A percentile compares a stretch with the other conserved stretches of the same genome.
Conservation (phyloP, 768 basidiomycete genomes). For the Trametes coccinea region DNA sequence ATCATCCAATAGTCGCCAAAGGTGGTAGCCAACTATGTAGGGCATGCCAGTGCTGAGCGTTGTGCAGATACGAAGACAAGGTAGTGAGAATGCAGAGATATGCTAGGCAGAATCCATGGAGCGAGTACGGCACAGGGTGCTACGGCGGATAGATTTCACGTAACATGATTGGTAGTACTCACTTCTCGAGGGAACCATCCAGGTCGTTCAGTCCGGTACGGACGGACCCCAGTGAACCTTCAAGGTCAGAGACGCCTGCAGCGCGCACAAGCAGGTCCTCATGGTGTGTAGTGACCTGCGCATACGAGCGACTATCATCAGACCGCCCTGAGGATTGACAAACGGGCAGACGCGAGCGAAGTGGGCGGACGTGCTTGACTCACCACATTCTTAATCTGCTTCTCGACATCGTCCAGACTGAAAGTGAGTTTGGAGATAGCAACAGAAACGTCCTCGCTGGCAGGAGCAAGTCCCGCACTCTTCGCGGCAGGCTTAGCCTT, state of each 20-base stretch:
- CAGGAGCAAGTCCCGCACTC: conserved; percentile 47
- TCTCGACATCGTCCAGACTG: conserved; percentile 89
- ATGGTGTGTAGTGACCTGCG: conserved; percentile 79
- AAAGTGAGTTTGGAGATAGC: conserved; percentile 86
- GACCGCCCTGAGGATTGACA: too few species aligned
- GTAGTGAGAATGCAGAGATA: too few species aligned
- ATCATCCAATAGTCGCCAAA: too few species aligned
- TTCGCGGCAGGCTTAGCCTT: conserved; percentile 37
- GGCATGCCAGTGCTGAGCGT: too few species aligned
- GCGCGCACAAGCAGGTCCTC: conserved; percentile 81
- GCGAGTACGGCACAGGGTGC: too few species aligned
- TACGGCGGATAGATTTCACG: not conserved
- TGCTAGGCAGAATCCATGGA: too few species aligned
- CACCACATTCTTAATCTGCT: conserved; percentile 85
- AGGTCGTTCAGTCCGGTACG: conserved; percentile 72
- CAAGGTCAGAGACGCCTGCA: conserved; percentile 69
- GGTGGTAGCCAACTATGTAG: too few species aligned
- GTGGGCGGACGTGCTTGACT: conserved; percentile 25
- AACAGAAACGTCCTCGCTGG: conserved; percentile 85
- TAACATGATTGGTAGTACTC: conserved; percentile 23
- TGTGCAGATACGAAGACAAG: not conserved
- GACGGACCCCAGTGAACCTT: conserved; percentile 67
- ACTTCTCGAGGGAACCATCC: conserved; percentile 78
- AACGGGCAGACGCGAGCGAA: not conserved
- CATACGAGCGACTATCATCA: not conserved